Base-by-base conservation (phyloP, 75 land plant genomes). In the Cryptomeria japonica region DNA sequence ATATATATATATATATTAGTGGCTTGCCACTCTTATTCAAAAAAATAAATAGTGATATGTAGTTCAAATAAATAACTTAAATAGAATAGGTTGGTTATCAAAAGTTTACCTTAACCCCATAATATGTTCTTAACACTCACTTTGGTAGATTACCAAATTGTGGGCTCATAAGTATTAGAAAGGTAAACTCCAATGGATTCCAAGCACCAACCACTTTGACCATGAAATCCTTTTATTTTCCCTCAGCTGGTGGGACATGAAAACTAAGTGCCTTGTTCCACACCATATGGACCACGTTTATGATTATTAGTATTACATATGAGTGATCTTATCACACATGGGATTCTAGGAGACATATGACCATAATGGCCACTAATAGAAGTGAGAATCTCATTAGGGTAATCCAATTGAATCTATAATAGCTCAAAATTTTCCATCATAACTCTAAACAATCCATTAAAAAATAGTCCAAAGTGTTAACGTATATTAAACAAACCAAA, bases 271-370 rank as follows among this genome's bases (percentile, higher is more conserved):
- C 93, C 95, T 1, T 86, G 3, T 73, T 94, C 95, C 51, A 87
- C 90, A 2, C 95, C 95, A 87, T 75, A 94, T 18, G 95, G 95
- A 44, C 93, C 95, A 64, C 84, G 91, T 42, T 87, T 92, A 2
- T 88, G 86, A 8, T 86, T 0, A 31, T 44, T 92, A 3, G 90
- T 91, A n/a, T 92, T 72, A 80, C 92, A 90, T 68, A 92, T 89
- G 15, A 94, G 64, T 4, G 93, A 92, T 85, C 61, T 88, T 34
- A 94, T 80, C 28, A 86, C 90, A 38, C 56, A 47, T 0, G 61
- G 12, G 0, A 32, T 19, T 8, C 77, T 75, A 8, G 86, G 51
- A 12, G 44, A 79, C 28, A 88, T 44, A 19, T 76, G 10, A 47
- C 94, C 88, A 79, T 87, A 92, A 70, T 94, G 91, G 19, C 95